A percentile compares a stretch with the other conserved stretches of the same genome.
phyloP scores from a whole-genome alignment of 805 yeast genomes.

The Hanseniaspora nectarophila region DNA sequence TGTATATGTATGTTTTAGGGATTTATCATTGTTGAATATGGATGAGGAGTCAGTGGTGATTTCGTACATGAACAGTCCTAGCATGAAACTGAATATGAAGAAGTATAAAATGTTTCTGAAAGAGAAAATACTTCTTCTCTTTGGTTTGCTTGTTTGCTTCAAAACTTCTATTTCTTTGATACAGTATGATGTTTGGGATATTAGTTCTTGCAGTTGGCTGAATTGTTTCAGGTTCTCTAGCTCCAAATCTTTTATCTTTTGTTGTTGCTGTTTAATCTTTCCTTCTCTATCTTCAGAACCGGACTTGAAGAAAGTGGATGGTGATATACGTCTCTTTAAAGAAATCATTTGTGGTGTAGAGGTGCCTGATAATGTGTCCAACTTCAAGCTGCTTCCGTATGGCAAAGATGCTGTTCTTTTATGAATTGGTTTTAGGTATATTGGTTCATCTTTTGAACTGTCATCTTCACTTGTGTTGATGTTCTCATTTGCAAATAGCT shows the following conservation, averaged over 20 bases:
- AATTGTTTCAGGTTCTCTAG: slow-evolving; percentile 9
- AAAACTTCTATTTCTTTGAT: slow-evolving; percentile 10
- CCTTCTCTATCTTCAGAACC: slow-evolving; percentile 10
- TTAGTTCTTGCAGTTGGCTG: slow-evolving; percentile 10
- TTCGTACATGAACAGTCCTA: not conserved
- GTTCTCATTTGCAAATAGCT: not conserved
- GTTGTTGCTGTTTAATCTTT: slow-evolving; percentile 7
- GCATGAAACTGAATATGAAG: not conserved
- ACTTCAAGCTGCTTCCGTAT: not conserved
- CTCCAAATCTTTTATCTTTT: slow-evolving; percentile 6
- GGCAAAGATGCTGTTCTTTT: slow-evolving; percentile 14
- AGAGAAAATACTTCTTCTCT: not conserved
- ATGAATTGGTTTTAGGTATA: not conserved
- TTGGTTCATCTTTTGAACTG: not conserved
- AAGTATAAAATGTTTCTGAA: not conserved
- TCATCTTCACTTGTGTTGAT: not conserved
- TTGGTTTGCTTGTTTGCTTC: not conserved
- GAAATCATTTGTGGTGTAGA: slow-evolving; percentile 1
- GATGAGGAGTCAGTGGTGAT: not conserved
- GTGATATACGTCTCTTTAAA: slow-evolving; percentile 8
- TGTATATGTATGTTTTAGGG: not conserved
- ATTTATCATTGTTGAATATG: not conserved
- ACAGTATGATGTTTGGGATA: slow-evolving; percentile 12
- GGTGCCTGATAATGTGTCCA: not conserved
- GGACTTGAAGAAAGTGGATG: slow-evolving; percentile 9